phyloP scores from a whole-genome alignment of 345 rosid genomes.

The Eucalyptus pauciflora region DNA sequence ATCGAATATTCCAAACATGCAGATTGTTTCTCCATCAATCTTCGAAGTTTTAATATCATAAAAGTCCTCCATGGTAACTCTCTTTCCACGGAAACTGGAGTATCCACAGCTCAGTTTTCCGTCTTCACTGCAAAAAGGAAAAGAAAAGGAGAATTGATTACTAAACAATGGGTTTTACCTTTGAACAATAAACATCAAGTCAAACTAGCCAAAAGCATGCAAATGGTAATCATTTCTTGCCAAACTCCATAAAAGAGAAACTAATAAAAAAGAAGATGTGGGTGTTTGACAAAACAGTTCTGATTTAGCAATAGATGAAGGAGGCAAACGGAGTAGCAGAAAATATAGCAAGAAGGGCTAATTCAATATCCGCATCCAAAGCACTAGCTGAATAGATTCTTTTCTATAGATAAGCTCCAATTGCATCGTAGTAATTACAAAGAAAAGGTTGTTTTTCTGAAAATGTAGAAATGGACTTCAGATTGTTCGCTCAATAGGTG shows the following conservation, averaged over 20 bases:
- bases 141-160: not conserved
- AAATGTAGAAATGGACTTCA: not conserved
- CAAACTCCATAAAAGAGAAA: not conserved
- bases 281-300: not conserved
- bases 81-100: conserved; percentile 93
- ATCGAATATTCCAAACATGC: conserved; percentile 97
- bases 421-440: not conserved
- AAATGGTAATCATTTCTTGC: not conserved
- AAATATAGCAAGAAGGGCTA: not conserved
- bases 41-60: conserved; percentile 64
- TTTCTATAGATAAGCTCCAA: not conserved
- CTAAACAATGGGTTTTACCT: not conserved
- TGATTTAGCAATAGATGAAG: not conserved
- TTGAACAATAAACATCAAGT: not conserved
- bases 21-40: conserved; percentile 63
- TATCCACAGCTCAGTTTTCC: conserved; percentile 91
- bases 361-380: not conserved
- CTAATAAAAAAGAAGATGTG: not conserved
- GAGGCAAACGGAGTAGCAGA: not conserved
- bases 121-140: conserved; percentile 57
- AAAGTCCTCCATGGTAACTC: conserved; percentile 94
- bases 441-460: not conserved
- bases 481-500: not conserved
- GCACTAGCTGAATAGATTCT: not conserved
- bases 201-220: not conserved